Evolutionary conservation across 345 rosid genomes (phyloP).

Genomic region (Eucalyptus albens): DNA sequence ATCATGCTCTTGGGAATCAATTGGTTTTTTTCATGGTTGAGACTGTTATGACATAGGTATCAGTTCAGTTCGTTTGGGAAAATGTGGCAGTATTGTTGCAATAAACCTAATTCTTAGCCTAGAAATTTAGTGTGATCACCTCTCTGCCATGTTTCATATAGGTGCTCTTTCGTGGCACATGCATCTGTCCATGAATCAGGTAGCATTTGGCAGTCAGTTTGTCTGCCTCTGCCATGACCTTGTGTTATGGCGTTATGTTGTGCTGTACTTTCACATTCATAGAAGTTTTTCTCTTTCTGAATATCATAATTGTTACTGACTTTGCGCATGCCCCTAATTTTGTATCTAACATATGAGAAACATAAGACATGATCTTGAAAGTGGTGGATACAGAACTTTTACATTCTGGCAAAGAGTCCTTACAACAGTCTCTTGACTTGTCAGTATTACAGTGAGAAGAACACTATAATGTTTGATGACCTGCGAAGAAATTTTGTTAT

Average conservation of each 20-base stretch:
- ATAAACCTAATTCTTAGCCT: neutral
- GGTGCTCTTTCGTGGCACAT: neutral
- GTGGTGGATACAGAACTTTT: neutral
- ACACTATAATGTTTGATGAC: conserved; percentile 98
- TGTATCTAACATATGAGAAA: neutral
- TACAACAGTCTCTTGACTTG: neutral
- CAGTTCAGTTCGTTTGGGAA: neutral
- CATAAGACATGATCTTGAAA: neutral
- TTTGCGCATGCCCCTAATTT: neutral
- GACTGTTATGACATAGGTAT: neutral
- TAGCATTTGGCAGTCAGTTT: neutral
- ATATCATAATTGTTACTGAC: neutral
- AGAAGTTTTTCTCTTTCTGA: neutral
- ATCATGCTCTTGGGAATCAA: neutral
- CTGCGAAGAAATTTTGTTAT: conserved; percentile 79
- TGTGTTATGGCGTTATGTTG: neutral
- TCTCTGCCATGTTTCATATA: neutral
- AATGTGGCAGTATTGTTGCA: neutral
- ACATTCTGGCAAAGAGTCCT: neutral
- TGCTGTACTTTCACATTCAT: neutral
- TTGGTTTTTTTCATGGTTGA: neutral
- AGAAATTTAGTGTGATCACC: neutral
- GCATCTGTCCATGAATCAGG: neutral
- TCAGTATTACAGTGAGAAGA: conserved; percentile 71
- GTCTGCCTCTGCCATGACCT: neutral